phyloP scores from a whole-genome alignment of 352 stramenopile genomes.

The Globisporangium nagaii region DNA sequence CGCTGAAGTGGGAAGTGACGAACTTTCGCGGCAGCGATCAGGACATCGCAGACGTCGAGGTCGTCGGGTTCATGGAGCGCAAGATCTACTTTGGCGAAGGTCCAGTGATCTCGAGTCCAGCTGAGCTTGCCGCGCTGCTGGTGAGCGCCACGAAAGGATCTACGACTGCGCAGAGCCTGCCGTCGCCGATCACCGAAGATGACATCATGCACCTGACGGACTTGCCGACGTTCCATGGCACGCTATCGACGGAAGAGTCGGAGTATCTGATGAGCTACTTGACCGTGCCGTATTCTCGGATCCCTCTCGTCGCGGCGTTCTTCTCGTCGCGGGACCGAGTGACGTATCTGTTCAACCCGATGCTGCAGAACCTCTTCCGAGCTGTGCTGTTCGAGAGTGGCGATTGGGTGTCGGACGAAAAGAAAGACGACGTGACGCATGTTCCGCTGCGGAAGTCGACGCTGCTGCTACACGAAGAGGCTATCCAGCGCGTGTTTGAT shows the following conservation, averaged over 20 bases:
- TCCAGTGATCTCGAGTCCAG: slow-evolving; percentile 73
- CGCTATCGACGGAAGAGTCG: slow-evolving; percentile 94
- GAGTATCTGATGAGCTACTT: slow-evolving; percentile 98
- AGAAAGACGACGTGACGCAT: slow-evolving; percentile 60
- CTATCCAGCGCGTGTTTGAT: slow-evolving; percentile 67
- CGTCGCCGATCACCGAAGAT: slow-evolving; percentile 89
- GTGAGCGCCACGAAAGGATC: slow-evolving; percentile 45
- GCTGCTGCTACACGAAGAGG: slow-evolving; percentile 75
- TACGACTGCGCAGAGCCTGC: slow-evolving; percentile 16
- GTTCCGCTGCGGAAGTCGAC: slow-evolving; percentile 81
- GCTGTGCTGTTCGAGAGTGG: slow-evolving; percentile 88
- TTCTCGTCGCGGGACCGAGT: slow-evolving; percentile 91
- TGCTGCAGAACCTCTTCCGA: slow-evolving; percentile 80
- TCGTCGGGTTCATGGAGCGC: slow-evolving; percentile 82
- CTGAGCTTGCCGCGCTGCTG: slow-evolving; percentile 55
- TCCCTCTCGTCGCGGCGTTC: slow-evolving; percentile 97
- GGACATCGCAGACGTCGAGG: slow-evolving; percentile 87
- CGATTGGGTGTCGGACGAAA: slow-evolving; percentile 70
- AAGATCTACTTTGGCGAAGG: slow-evolving; percentile 88
- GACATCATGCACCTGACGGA: slow-evolving; percentile 97
- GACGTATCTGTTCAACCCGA: slow-evolving; percentile 84
- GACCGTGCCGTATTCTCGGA: slow-evolving; percentile 97
- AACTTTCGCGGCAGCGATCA: slow-evolving; percentile 86
- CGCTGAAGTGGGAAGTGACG: slow-evolving; percentile 82
- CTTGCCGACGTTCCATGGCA: slow-evolving; percentile 95